Evolutionary conservation across 1,284 basidiomycete genomes (phyloP).

Genomic region (Stereum hirsutum): DNA sequence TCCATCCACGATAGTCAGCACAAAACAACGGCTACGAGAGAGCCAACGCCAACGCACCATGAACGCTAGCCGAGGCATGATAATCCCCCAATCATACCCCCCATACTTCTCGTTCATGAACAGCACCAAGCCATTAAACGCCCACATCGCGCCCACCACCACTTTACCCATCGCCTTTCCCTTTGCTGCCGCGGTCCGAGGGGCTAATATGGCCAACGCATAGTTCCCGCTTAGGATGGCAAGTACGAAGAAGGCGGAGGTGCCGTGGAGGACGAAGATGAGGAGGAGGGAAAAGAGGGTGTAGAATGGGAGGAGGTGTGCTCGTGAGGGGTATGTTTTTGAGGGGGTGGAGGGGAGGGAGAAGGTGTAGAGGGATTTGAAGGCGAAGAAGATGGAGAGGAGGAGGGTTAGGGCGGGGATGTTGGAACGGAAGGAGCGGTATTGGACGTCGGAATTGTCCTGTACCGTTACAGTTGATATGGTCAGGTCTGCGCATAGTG

Average conservation of each 20-base stretch:
- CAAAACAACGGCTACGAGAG: slow-evolving; percentile 23
- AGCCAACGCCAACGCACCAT: slow-evolving; percentile 37
- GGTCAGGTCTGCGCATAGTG: background rate
- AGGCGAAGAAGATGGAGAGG: slow-evolving; percentile 24
- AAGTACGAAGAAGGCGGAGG: slow-evolving; percentile 76
- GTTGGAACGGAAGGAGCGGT: slow-evolving; percentile 75
- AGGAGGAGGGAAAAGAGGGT: slow-evolving; percentile 63
- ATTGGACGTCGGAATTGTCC: slow-evolving; percentile 86
- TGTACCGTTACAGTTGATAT: slow-evolving; percentile 22
- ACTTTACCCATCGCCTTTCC: slow-evolving; percentile 29
- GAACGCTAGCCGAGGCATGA: slow-evolving; percentile 46
- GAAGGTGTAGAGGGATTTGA: slow-evolving; percentile 28
- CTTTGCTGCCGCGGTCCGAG: slow-evolving; percentile 24
- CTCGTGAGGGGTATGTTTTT: slow-evolving; percentile 17
- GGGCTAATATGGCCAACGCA: slow-evolving; percentile 46
- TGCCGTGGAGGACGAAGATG: slow-evolving; percentile 78
- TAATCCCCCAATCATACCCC: slow-evolving; percentile 63
- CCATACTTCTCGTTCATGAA: slow-evolving; percentile 73
- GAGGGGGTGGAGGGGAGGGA: slow-evolving; percentile 12
- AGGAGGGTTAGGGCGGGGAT: slow-evolving; percentile 37
- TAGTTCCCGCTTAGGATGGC: slow-evolving; percentile 70
- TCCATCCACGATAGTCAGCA: background rate
- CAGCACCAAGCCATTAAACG: slow-evolving; percentile 68
- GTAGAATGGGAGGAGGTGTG: slow-evolving; percentile 42
- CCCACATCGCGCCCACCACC: slow-evolving; percentile 56